Base-by-base conservation (phyloP, 345 rosid genomes). In the Gossypium sturtianum region DNA sequence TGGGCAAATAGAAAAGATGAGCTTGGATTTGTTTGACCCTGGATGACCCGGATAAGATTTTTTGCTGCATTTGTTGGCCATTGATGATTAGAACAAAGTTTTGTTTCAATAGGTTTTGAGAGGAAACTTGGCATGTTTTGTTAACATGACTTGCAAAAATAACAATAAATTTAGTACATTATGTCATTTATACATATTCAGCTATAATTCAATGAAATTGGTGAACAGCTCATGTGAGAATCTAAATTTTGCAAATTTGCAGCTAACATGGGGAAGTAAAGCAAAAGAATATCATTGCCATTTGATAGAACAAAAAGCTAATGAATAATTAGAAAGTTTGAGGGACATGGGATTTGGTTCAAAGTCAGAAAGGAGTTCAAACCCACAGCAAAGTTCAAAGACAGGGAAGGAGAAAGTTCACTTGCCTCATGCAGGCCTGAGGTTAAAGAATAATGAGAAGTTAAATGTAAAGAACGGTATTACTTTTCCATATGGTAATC, bases 361-460 rank as follows among this genome's bases (percentile, higher is more conserved):
- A 43, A 85, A 80, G 73, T 66, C 76, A 23, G 83, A 82, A 77
- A 84, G 65, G 75, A 75, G 82, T 65, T 80, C 84, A 38, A 82
- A 77, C 57, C 80, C 72, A 64, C 83, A 67, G 66, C 76, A 74
- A 19, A 69, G 70, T 66, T 80, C 83, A 45, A 85, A 70, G 76
- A 67, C 65, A 38, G 80, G 69, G 77, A 85, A 83, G 80, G 89
- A 89, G 74, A 78, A 80, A 67, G 61, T 29, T 54, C 73, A 38
- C 2, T 72, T 73, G 9, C 66, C 62, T 41, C 81, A 75, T 22
- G 85, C 77, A 76, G 71, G 43, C 51, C 76, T 47, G 63, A 75
- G 61, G 27, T 60, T 71, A 38, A 84, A 78, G 79, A 78, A 74
- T 71, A 82, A 64, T 66, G 90, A 61, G 10, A 83, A 78, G 80